These are phyloP conservation scores for Marasmius fiardii DNA, from an alignment of 1,284 basidiomycete species.

Conservation along the genomic window DNA sequence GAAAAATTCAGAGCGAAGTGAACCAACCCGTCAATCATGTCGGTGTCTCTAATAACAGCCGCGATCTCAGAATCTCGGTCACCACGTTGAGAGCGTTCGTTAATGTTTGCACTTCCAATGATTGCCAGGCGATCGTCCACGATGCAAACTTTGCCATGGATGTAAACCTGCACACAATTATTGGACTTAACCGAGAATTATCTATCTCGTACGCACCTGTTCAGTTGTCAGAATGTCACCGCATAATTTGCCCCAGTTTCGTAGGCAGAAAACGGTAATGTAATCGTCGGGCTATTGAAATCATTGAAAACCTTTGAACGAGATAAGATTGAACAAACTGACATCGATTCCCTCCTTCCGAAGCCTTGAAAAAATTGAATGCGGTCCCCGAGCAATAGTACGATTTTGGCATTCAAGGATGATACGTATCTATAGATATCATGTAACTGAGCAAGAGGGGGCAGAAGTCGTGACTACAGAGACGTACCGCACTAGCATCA, in stretches of 20 bases:
- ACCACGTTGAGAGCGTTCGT: slow-evolving; percentile 93
- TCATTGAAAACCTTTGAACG: slow-evolving; percentile 10
- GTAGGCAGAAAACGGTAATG: slow-evolving; percentile 88
- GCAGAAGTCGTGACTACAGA: neutral
- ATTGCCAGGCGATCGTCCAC: slow-evolving; percentile 97
- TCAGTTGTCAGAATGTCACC: slow-evolving; percentile 88
- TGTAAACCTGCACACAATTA: slow-evolving; percentile 64
- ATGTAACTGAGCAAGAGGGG: neutral
- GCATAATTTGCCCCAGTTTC: slow-evolving; percentile 92
- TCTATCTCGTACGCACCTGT: slow-evolving; percentile 46
- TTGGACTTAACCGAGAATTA: neutral
- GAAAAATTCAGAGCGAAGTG: neutral
- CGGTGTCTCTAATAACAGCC: slow-evolving; percentile 91
- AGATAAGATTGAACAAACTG: slow-evolving; percentile 9
- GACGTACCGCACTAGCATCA: slow-evolving; percentile 84
- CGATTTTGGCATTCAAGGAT: slow-evolving; percentile 94
- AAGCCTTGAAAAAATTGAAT: slow-evolving; percentile 90
- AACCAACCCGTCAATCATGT: slow-evolving; percentile 86
- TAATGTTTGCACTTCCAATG: slow-evolving; percentile 99
- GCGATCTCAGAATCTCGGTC: slow-evolving; percentile 97
- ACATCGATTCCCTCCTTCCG: slow-evolving; percentile 89
- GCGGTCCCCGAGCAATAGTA: slow-evolving; percentile 85
- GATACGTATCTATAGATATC: slow-evolving; percentile 66
- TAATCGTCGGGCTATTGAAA: slow-evolving; percentile 81
- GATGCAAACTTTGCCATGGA: slow-evolving; percentile 89